Base-by-base conservation (phyloP, 163 green algal species). In the Smithsoniella earleae region DNA sequence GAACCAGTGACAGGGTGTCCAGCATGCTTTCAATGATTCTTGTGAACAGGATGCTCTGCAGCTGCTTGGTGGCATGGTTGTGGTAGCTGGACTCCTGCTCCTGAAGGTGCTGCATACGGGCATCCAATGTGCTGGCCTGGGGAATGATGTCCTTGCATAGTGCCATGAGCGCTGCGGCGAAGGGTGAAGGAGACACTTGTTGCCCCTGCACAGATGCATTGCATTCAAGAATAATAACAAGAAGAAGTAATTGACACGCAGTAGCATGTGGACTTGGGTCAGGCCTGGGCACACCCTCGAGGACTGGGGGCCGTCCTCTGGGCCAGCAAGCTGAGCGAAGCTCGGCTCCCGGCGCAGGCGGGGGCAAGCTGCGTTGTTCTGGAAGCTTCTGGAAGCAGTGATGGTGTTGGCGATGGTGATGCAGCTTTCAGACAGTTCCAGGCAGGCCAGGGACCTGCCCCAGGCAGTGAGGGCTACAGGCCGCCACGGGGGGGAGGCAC, bases 141-240 rank as follows among this genome's bases (percentile, higher is more conserved):
- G 58, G 20, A 5, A 69, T 25, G 3, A 34, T 34, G n/a, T 69
- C n/a, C 58, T 69, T 69, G 58, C 58, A 69, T 13, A 36, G n/a
- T n/a, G n/a, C n/a, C n/a, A n/a, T n/a, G n/a, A n/a, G n/a, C n/a
- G n/a, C n/a, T n/a, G n/a, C n/a, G n/a, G n/a, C n/a, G n/a, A n/a
- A n/a, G n/a, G n/a, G n/a, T n/a, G n/a, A n/a, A n/a, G n/a, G n/a
- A n/a, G n/a, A n/a, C n/a, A n/a, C n/a, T n/a, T n/a, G n/a, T n/a
- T 54, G 44, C 20, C 44, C 20, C 20, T 20, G 44, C 44, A 54
- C 18, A 1, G 44, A 1, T 25, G 44, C 18, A 20, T 20, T 20
- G 20, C 44, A 54, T 0, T 54, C 44, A 54, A 25, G 44, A n/a
- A n/a, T n/a, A n/a, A n/a, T 16, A 20, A 65, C 52, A 1, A 20